Conservation (phyloP, 495 filamentous ascomycete genomes). For the Aspergillus panamensis region DNA sequence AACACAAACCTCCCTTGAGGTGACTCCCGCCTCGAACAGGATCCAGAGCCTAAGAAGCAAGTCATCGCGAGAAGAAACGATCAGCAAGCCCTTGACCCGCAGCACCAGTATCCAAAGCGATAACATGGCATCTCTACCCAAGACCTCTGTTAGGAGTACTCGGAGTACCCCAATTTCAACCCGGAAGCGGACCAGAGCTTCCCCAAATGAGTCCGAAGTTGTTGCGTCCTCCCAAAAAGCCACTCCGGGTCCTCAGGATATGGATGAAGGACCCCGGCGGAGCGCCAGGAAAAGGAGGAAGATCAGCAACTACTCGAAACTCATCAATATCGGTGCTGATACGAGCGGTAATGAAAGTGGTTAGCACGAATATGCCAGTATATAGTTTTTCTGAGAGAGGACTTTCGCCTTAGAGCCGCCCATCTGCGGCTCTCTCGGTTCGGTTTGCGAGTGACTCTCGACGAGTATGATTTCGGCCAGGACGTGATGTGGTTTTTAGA, state of each 20-base stretch:
- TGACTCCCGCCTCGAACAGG: not conserved
- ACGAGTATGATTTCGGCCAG: too few species aligned
- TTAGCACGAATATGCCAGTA: not conserved
- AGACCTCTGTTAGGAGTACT: not conserved
- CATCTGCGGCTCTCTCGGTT: too few species aligned
- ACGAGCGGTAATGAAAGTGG: slow-evolving; percentile 23
- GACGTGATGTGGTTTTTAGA: too few species aligned
- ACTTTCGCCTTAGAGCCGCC: too few species aligned
- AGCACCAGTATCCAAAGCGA: not conserved
- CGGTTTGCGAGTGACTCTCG: too few species aligned
- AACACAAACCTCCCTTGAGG: slow-evolving; percentile 4
- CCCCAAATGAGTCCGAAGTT: not conserved
- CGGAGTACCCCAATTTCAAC: slow-evolving; percentile 7
- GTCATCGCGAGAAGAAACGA: not conserved
- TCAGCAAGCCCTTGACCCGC: not conserved
- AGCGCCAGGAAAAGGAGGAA: slow-evolving; percentile 29
- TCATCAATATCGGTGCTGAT: slow-evolving; percentile 28
- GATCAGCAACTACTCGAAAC: slow-evolving; percentile 28
- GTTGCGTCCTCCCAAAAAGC: not conserved
- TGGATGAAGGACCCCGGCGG: slow-evolving; percentile 12
- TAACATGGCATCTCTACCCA: not conserved
- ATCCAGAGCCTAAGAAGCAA: not conserved
- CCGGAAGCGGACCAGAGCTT: slow-evolving; percentile 9
- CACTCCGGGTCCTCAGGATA: not conserved
- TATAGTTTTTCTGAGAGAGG: too few species aligned